phyloP scores from a whole-genome alignment of 306 rosid species.

The Ormosia semicastrata region DNA sequence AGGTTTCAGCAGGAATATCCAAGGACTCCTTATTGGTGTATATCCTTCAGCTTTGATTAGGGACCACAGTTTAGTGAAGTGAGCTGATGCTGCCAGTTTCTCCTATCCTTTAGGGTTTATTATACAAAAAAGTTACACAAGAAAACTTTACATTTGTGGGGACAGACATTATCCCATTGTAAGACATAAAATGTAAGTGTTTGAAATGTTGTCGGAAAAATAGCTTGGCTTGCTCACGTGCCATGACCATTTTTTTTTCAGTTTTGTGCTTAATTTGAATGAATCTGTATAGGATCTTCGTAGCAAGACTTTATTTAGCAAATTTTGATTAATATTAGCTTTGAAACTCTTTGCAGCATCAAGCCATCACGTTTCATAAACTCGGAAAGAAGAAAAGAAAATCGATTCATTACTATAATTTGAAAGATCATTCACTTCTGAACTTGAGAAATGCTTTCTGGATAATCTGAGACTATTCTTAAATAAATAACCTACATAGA shows the following conservation, averaged over 20 bases:
- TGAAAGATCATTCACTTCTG: slow-evolving; percentile 16
- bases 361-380: background rate
- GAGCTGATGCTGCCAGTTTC: background rate
- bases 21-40: slow-evolving; percentile 20
- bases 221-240: too few relatives aligned
- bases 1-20: slow-evolving; percentile 26
- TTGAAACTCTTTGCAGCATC: background rate
- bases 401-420: slow-evolving; percentile 4
- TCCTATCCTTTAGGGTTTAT: background rate
- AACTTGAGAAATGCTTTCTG: slow-evolving; percentile 19
- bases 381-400: background rate
- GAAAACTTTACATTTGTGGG: slow-evolving; percentile 6
- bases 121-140: background rate
- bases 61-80: too few relatives aligned
- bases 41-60: background rate
- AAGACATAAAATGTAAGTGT: background rate
- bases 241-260: background rate
- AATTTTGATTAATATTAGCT: background rate
- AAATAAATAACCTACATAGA: background rate
- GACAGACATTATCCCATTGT: slow-evolving; percentile 8
- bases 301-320: background rate
- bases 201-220: background rate
- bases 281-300: background rate
- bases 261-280: background rate
- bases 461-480: background rate